Evolutionary conservation across 805 yeast species (phyloP).

Genomic region (Candida qinlingensis): DNA sequence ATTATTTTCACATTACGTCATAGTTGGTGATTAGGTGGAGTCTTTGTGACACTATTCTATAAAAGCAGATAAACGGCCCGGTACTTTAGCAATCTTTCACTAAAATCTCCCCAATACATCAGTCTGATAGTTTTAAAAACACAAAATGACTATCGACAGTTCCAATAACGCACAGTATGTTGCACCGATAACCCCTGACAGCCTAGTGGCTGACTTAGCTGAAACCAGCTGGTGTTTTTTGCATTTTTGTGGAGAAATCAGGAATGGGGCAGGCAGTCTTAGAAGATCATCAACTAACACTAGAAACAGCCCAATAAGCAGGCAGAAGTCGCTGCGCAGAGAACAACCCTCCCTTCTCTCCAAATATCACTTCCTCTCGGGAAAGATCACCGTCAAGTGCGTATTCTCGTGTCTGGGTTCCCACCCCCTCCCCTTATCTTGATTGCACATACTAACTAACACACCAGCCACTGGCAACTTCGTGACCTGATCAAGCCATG

Average conservation of each 20-base stretch:
- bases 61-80: neutral
- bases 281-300: neutral
- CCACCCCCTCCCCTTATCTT: slow-evolving; percentile 14
- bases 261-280: neutral
- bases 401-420: slow-evolving; percentile 10
- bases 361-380: slow-evolving; percentile 23
- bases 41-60: slow-evolving; percentile 1
- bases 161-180: slow-evolving; percentile 2
- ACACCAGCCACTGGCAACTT: slow-evolving; percentile 65
- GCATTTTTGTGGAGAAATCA: no score
- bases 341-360: slow-evolving; percentile 14
- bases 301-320: neutral
- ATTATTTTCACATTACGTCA: neutral
- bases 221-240: no score
- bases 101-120: neutral
- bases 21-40: neutral
- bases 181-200: no score
- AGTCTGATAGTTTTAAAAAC: neutral
- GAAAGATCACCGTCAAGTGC: slow-evolving; percentile 32
- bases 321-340: slow-evolving; percentile 9
- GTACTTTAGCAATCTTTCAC: neutral
- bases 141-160: slow-evolving; percentile 8
- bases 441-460: neutral
- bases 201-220: no score
- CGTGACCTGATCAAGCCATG: slow-evolving; percentile 62